Evolutionary conservation across 2,329 filamentous ascomycete species (phyloP), one percentile per base, ranked within the genome.

Genomic region (Rhynchosporium secalis): DNA sequence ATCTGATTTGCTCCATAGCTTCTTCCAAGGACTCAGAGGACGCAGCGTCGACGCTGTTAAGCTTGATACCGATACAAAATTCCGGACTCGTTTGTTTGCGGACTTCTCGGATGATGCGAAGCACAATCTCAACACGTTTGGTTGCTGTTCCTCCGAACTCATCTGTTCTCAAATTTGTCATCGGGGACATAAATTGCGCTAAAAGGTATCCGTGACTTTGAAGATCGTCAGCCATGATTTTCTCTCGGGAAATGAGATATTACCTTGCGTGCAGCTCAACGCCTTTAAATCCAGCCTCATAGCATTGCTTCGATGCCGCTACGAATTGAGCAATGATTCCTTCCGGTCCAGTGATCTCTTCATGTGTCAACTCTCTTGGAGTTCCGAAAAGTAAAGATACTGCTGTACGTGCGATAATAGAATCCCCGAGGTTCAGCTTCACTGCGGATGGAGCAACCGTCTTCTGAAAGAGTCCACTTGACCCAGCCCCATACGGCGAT

Each of bases 171-270:
- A 82, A 77, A 76, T 94, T 95, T 15, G 81, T 79, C 0, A 81
- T 80, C 0, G 89, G 88, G 0, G 85, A 87, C 7, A 92, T 68
- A 78, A 94, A 94, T 8, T 80, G 78, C 66, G 86, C 84, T 0
- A 94, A 77, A 0, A 94, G 80, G 72, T 92, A 94, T 1, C 91
- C 90, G 70, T 94, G 90, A 9, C 69, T 71, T 40, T 33, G 6
- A 3, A 28, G 10, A 15, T 15, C 13, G n/a, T 36, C 10, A 38
- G 29, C 33, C 13, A 4, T n/a, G 3, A 13, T 13, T 13, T 26
- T 2, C 26, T 29, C 6, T 10, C 10, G 12, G 43, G 41, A 49
- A 15, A 12, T 10, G 3, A 12, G 28, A 8, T 58, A 69, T 49
- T 64, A 68, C 47, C 81, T 81, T 3, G 75, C 81, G 69, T 85